Conservation (phyloP, 1,284 basidiomycete species). For the Heterobasidion annosum region DNA sequence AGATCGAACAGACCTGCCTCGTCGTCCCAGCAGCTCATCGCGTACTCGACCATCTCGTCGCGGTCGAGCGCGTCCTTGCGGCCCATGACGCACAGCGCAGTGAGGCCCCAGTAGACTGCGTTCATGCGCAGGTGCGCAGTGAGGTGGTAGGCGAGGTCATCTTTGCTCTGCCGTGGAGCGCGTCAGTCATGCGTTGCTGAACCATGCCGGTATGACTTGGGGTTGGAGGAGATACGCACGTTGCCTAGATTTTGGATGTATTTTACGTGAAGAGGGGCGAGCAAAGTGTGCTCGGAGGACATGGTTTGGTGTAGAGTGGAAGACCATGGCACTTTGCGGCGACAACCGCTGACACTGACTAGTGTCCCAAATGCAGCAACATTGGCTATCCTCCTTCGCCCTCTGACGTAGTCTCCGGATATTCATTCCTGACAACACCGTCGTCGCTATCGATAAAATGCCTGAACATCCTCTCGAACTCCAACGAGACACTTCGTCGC, state of each 20-base stretch:
- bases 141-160: conserved; percentile 88
- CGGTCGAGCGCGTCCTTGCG: conserved; percentile 70
- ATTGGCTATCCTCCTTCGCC: too few species aligned
- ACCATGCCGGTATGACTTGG: neutral
- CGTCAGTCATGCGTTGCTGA: neutral
- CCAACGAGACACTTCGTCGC: too few species aligned
- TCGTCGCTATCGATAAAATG: too few species aligned
- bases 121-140: conserved; percentile 94
- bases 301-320: neutral
- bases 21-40: conserved; percentile 92
- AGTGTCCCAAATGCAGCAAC: too few species aligned
- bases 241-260: conserved; percentile 12
- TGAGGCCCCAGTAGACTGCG: conserved; percentile 95
- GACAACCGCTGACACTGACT: too few species aligned
- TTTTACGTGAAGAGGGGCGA: conserved; percentile 9
- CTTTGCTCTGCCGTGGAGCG: conserved; percentile 48
- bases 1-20: conserved; percentile 52
- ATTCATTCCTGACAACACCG: too few species aligned
- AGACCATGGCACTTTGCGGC: neutral
- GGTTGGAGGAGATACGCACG: conserved; percentile 2
- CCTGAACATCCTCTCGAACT: too few species aligned
- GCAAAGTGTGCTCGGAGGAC: conserved; percentile 3
- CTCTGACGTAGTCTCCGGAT: too few species aligned
- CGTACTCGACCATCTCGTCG: conserved; percentile 83
- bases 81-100: conserved; percentile 78